Evolutionary conservation across 441 rosid genomes (phyloP).

Genomic region (Euphorbia schlechtendalii): DNA sequence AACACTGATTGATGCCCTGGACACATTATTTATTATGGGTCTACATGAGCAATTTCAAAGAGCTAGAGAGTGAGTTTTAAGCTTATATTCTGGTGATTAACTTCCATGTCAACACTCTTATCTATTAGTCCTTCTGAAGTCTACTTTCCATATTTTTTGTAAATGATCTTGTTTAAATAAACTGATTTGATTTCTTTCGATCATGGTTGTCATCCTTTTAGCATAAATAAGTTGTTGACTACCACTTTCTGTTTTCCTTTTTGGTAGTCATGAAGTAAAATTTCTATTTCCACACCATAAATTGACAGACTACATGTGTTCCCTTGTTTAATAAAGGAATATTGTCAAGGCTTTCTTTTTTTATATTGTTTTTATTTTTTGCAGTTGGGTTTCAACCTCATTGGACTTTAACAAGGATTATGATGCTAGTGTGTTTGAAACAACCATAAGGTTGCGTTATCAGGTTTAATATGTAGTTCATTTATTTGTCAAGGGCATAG

Average conservation of each 20-base stretch:
- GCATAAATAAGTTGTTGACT: neutral
- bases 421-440: slow-evolving; percentile 93
- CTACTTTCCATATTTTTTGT: neutral
- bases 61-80: slow-evolving; percentile 76
- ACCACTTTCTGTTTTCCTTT: neutral
- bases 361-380: slow-evolving; percentile 16
- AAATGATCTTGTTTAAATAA: neutral
- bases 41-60: slow-evolving; percentile 78
- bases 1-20: slow-evolving; percentile 81
- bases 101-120: neutral
- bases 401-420: slow-evolving; percentile 90
- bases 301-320: neutral
- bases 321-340: neutral
- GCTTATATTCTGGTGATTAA: slow-evolving; percentile 6
- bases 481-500: slow-evolving; percentile 16
- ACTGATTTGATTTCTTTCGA: slow-evolving; percentile 3
- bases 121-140: slow-evolving; percentile 1
- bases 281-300: neutral
- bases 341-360: slow-evolving; percentile 3
- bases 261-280: too few relatives aligned
- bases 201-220: neutral
- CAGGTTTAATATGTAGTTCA: slow-evolving; percentile 57
- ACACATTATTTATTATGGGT: slow-evolving; percentile 95
- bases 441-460: slow-evolving; percentile 96
- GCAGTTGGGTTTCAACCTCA: slow-evolving; percentile 93